These are phyloP conservation scores for Nannizziopsis arthrosporioides DNA, from an alignment of 2,329 filamentous ascomycete genomes.

Conservation along the genomic window DNA sequence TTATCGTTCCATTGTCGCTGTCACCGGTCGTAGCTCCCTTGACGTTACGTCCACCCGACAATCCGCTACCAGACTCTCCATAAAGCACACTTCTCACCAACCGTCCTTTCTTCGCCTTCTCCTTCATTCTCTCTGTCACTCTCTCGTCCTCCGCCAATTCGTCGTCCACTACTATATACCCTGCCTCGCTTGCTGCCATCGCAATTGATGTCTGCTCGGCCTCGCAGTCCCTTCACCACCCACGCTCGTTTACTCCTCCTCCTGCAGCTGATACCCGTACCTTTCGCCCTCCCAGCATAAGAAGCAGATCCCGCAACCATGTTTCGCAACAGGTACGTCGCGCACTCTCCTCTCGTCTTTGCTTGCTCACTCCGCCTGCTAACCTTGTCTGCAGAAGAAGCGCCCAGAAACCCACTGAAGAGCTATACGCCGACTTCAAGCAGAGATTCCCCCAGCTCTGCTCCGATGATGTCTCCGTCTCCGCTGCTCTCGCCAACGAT, in stretches of 20 bases:
- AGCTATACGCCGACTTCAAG: constrained; percentile 73
- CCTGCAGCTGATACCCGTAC: neutral
- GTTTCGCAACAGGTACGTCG: constrained; percentile 40
- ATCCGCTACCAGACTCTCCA: no score
- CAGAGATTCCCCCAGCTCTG: constrained; percentile 67
- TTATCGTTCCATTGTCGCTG: no score
- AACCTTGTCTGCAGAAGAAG: constrained; percentile 50
- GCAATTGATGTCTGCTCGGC: constrained; percentile 10
- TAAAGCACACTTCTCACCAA: no score
- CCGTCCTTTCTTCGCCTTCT: no score
- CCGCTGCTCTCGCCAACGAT: neutral
- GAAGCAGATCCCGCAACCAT: constrained; percentile 20
- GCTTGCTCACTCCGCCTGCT: no score
- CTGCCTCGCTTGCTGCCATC: no score
- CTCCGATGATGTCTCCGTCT: constrained; percentile 35
- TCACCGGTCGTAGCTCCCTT: no score
- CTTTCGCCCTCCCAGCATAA: constrained; percentile 6
- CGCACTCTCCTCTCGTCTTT: no score
- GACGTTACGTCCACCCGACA: no score
- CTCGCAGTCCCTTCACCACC: neutral
- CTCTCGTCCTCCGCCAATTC: no score
- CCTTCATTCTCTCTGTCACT: no score
- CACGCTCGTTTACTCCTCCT: constrained; percentile 5
- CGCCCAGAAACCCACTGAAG: constrained; percentile 75
- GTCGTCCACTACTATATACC: no score